Base-by-base conservation (phyloP, 306 rosid species). In the Cyamopsis tetragonoloba region DNA sequence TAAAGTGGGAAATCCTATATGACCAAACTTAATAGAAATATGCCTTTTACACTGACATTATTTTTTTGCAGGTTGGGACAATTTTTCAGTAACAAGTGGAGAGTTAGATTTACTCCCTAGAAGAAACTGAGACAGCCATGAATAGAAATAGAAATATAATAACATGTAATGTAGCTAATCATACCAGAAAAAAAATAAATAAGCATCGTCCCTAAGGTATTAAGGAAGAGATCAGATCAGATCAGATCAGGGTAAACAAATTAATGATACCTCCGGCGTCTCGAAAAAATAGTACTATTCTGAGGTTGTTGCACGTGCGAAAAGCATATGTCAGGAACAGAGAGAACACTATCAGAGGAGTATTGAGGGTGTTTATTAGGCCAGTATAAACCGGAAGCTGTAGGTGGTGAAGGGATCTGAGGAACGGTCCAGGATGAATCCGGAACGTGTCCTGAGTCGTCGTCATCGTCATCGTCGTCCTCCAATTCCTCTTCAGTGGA, bases 301-400 rank as follows among this genome's bases (percentile, higher is more conserved):
- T 64, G 86, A 62, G 41, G 38, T 26, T 61, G 76, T 56, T 79
- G 79, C 78, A 71, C 46, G 30, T 27, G 77, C 10, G 90, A 67
- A 56, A 61, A 30, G 79, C 48, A 67, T 53, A 86, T 60, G 68
- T 90, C 85, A 12, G 97, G 97, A 83, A 88, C 99, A 77, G 59
- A 88, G 15, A 59, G 56, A 10, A 86, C 59, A 59, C 68, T 57
- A 43, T 85, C 56, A 8, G 71, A 73, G 28, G 81, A 68, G 68
- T 49, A 70, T 22, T 70, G 88, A 68, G 51, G 76, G 77, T 72
- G 53, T 74, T 80, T 79, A 6, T 80, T 79, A 6, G 96, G 91
- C 97, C 97, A 95, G 80, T 80, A 3, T 26, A 93, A 61, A 8
- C 99, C 99, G 0, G 97, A 90, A 37, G 92, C 84, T 20, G 97